phyloP scores from a whole-genome alignment of 1,139 yeast genomes.

The Geotrichum citri-aurantii region DNA sequence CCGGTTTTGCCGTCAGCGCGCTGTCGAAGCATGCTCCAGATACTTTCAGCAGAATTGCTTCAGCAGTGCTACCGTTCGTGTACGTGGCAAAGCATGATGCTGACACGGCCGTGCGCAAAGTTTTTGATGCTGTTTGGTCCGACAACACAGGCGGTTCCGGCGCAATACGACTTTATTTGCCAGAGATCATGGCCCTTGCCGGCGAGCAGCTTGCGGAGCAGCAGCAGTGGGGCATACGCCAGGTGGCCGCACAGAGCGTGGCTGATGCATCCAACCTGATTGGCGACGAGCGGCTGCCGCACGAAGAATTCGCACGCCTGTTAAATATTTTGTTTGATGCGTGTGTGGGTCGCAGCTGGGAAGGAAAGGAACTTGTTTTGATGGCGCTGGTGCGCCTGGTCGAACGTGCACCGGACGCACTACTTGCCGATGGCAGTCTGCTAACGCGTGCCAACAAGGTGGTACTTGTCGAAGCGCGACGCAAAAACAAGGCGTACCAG shows the following conservation, averaged over 20 bases:
- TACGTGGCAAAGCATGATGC: constrained; percentile 73
- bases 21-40: constrained; percentile 68
- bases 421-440: constrained; percentile 30
- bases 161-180: constrained; percentile 62
- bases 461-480: constrained; percentile 55
- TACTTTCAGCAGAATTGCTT: constrained; percentile 55
- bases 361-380: constrained; percentile 73
- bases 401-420: constrained; percentile 38
- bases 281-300: constrained; percentile 14
- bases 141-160: constrained; percentile 73
- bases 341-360: constrained; percentile 77
- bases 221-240: constrained; percentile 59
- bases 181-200: constrained; percentile 60
- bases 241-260: constrained; percentile 64
- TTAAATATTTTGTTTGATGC: constrained; percentile 56
- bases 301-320: constrained; percentile 34
- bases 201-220: constrained; percentile 41
- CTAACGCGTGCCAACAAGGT: constrained; percentile 40
- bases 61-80: constrained; percentile 69
- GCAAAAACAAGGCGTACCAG: constrained; percentile 65
- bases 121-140: constrained; percentile 68
- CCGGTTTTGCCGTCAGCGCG: constrained; percentile 61
- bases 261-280: constrained; percentile 50
- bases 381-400: constrained; percentile 63
- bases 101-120: constrained; percentile 41